Evolutionary conservation across 78 protist species (phyloP), one percentile per base, ranked within the genome.

Genomic region (Dictyostelium intermedium): DNA sequence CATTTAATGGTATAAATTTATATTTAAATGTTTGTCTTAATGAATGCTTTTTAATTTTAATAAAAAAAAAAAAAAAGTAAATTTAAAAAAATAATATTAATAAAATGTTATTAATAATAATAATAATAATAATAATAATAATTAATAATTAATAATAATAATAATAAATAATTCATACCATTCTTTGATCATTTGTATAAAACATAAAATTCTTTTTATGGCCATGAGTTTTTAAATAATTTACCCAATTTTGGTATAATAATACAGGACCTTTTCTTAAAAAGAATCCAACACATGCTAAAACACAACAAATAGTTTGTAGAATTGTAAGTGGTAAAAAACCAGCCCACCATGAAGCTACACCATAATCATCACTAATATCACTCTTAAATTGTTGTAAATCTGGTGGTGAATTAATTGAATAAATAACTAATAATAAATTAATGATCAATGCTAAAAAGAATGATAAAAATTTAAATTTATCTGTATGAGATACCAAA

Each of bases 381-480:
- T 27, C 50, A 11, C 76, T 39, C 16, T 63, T 39, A 32, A 89
- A 89, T 8, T 14, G 23, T 14, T 72, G 11, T 14, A 32, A 72
- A 30, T 34, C 45, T 13, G 85, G 32, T 47, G 41, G 32, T n/a
- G 72, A n/a, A 7, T 63, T 89, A 20, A 56, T 20, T 35, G 83
- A 34, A 80, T 47, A 89, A 30, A 89, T 80, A 11, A 89, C 25
- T 2, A 89, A 47, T 5, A 89, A 87, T 14, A 92, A 37, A 74
- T 92, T 92, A 9, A 92, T 92, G 5, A 70, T 77, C 30, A 83
- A 60, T n/a, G 96, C 91, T 35, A 83, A 63, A 37, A 61, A 23
- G 50, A 92, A 86, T 66, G 85, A 76, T 60, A 60, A 43, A 35
- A 23, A 60, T n/a, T 53, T 82, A 72, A 87, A 92, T 35, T 74